phyloP scores from a whole-genome alignment of 768 basidiomycete species.

The Trametes maxima region DNA sequence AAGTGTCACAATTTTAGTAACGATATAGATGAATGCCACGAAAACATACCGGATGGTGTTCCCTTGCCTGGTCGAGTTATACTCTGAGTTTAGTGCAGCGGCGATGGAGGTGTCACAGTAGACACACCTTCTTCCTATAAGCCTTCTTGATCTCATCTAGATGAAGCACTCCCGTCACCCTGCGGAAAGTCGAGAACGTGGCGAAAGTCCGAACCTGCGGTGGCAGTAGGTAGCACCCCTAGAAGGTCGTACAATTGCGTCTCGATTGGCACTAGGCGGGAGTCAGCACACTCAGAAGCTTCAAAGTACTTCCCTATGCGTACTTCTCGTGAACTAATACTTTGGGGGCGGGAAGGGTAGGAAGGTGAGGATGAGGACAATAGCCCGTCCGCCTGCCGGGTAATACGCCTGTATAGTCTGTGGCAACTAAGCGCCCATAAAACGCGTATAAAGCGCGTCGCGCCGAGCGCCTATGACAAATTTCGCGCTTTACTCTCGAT shows the following conservation, averaged over 20 bases:
- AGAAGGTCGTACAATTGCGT: slow-evolving; percentile 87
- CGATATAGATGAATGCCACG: no score
- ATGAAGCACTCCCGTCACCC: slow-evolving; percentile 21
- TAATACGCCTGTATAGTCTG: neutral
- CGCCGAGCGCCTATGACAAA: slow-evolving; percentile 8
- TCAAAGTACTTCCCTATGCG: neutral
- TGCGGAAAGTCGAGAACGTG: neutral
- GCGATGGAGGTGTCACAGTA: slow-evolving; percentile 20
- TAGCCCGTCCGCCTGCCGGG: neutral
- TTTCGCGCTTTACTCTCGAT: slow-evolving; percentile 8
- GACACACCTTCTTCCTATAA: slow-evolving; percentile 83
- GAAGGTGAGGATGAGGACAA: neutral
- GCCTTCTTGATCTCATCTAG: slow-evolving; percentile 91
- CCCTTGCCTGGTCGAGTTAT: slow-evolving; percentile 61
- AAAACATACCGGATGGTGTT: slow-evolving; percentile 78
- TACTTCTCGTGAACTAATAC: neutral
- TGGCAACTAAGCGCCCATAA: slow-evolving; percentile 4
- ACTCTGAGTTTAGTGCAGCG: slow-evolving; percentile 22
- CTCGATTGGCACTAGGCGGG: slow-evolving; percentile 62
- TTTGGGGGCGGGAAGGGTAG: neutral
- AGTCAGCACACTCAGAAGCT: neutral
- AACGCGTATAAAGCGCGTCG: slow-evolving; percentile 11
- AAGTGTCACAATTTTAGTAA: neutral
- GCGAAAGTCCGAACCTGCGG: slow-evolving; percentile 56
- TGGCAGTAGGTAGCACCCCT: slow-evolving; percentile 69